Base-by-base conservation (phyloP, 768 basidiomycete species). In the Hemileccinum rubropunctum region DNA sequence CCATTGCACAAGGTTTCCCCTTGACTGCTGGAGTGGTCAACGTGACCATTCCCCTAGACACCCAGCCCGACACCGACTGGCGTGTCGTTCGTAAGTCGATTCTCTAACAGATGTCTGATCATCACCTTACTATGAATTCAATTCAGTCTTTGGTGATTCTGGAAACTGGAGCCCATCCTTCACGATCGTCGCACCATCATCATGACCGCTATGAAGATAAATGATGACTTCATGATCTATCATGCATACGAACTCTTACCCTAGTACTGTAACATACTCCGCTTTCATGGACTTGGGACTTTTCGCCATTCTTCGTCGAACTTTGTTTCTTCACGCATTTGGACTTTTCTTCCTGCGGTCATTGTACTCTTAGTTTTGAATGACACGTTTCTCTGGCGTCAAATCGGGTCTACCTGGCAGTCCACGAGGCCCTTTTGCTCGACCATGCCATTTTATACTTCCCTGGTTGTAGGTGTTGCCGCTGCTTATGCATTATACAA, bases 111-210 rank as follows among this genome's bases (percentile, higher is more conserved):
- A 48, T 40, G 23, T 27, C 33, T 18, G 40, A 21, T 44, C 46
- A 37, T 44, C 45, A 37, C 42, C 30, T n/a, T 43, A n/a, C n/a
- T n/a, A 23, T 37, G 30, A 17, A 0, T 33, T 23, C 15, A 28
- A 28, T 38, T 28, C 45, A 80, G 79, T 81, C 39, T 72, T 80
- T 46, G 79, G 79, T 7, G 79, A 81, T 56, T 80, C 78, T 43
- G 79, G 79, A 28, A 76, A 81, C 57, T 73, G 66, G 45, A 74
- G 79, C 26, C 64, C 62, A 7, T 14, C 45, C 38, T 82, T 82
- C 57, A 70, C 69, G 12, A 82, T 83, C 50, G 4, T 36, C 14
- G 48, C 52, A 18, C 5, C 47, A 18, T 53, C 57, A 9, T 50
- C 50, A 67, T 64, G 52, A 61, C 20, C 37, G 8, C 34, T 47